Base-by-base conservation (phyloP, 352 stramenopile species). In the Pythium diclinum region DNA sequence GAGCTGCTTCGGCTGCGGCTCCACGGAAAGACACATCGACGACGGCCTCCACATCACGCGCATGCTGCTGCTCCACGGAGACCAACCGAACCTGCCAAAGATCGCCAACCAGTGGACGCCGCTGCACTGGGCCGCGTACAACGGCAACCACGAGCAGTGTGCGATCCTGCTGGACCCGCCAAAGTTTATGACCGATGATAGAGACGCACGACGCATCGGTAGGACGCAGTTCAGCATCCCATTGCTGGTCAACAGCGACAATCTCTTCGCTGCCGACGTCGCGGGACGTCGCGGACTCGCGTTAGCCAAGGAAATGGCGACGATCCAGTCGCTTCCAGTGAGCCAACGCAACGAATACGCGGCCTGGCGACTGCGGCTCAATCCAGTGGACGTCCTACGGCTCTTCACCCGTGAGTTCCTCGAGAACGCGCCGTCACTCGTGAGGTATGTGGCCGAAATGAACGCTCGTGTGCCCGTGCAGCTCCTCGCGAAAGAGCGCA, bases 1-100 rank as follows among this genome's bases (percentile, higher is more conserved):
- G 36, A 87, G 79, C 44, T 94, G 83, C 69, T 94, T 92, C 61
- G 85, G 85, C 19, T 92, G 80, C 53, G 85, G 81, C 42, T 82
- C 79, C 1, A 81, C 59, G 42, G 71, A 76, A 44, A 71, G 66
- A 21, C 85, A 94, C 71, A 65, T 93, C 14, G 71, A 85, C 59
- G 79, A 91, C 48, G 77, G 77, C 11, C 56, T 93, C 9, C 76
- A 81, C 30, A 89, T 93, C 63, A 87, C 78, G 0, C 65, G 59
- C n/a, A 63, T 78, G 51, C 71, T 93, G 56, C 67, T 93, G 13
- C 38, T 71, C 17, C 81, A 83, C 33, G 84, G 84, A 28, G 83
- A 91, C 62, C 84, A 90, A 53, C 78, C 78, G 1, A 93, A 93
- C 55, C 33, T 89, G 13, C 71, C 78, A 40, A 93, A 93, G 63